phyloP scores from a whole-genome alignment of 768 basidiomycete species.

The Hypholoma fasciculare region DNA sequence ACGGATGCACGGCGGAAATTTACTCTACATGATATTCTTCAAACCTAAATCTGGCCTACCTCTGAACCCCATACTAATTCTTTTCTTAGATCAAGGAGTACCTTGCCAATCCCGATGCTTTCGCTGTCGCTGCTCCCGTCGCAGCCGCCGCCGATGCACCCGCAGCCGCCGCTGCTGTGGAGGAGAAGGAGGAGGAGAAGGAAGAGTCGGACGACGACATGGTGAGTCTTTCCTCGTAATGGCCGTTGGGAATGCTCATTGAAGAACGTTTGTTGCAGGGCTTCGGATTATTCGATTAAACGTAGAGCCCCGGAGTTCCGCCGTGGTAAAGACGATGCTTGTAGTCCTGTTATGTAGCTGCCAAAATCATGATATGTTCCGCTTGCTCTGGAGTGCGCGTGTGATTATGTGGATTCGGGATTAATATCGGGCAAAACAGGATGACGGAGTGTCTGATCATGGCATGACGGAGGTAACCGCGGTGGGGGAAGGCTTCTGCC shows the following conservation, averaged over 20 bases:
- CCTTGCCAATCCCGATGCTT: constrained; percentile 98
- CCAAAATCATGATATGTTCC: constrained; percentile 6
- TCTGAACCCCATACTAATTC: constrained; percentile 12
- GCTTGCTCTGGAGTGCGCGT: constrained; percentile 1
- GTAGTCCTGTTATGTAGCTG: constrained; percentile 10
- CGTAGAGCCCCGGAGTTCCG: constrained; percentile 16
- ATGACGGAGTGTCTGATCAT: constrained; percentile 4
- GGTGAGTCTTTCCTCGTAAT: constrained; percentile 45
- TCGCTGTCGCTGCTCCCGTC: constrained; percentile 76
- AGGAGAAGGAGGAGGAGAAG: constrained; percentile 82
- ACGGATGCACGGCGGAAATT: constrained; percentile 41
- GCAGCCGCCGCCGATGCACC: constrained; percentile 56
- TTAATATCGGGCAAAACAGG: constrained; percentile 18
- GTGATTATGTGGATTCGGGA: constrained; percentile 8
- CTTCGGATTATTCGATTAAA: constrained; percentile 92
- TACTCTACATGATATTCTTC: constrained; percentile 29
- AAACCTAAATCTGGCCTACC: neutral
- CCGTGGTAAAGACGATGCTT: constrained; percentile 17
- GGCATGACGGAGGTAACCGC: constrained; percentile 6
- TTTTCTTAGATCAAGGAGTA: constrained; percentile 82
- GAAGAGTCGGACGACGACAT: constrained; percentile 89
- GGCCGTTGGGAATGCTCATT: neutral
- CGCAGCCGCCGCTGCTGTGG: constrained; percentile 56
- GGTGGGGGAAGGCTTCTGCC: neutral
- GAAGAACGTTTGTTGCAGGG: constrained; percentile 53